Conservation (phyloP, 345 rosid genomes). For the Murraya paniculata region DNA sequence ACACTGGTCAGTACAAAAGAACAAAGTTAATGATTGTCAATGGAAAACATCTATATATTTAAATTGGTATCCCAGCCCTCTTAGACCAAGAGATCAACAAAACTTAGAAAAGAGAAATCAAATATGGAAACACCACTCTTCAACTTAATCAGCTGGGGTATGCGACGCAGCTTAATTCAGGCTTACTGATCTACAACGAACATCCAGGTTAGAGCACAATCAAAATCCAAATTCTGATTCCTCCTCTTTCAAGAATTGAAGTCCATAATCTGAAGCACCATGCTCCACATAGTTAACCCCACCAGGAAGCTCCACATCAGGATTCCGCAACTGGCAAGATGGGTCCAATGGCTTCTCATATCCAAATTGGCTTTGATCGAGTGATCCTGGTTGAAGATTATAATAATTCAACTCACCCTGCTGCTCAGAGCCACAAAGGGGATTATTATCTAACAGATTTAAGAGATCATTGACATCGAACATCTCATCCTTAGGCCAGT, state of each 20-base stretch:
- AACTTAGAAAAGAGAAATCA: neutral
- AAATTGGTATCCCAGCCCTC: neutral
- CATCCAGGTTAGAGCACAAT: too few species aligned
- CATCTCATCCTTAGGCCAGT: slow-evolving; percentile 38
- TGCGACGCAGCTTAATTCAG: neutral
- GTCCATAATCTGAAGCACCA: slow-evolving; percentile 21
- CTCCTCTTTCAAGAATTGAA: slow-evolving; percentile 19
- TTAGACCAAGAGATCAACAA: too few species aligned
- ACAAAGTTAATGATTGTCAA: neutral
- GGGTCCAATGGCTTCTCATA: slow-evolving; percentile 14
- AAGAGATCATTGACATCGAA: slow-evolving; percentile 64
- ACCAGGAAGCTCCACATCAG: slow-evolving; percentile 19
- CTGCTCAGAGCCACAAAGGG: neutral
- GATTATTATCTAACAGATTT: slow-evolving; percentile 23
- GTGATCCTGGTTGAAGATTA: neutral
- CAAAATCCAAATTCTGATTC: slow-evolving; percentile 13
- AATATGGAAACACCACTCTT: neutral
- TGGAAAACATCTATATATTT: neutral
- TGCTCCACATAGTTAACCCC: slow-evolving; percentile 24
- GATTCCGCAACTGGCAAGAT: slow-evolving; percentile 19
- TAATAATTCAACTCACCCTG: neutral
- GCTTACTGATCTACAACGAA: neutral
- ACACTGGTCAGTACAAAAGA: neutral
- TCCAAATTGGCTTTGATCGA: neutral
- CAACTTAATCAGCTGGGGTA: neutral